Evolutionary conservation across 306 rosid species (phyloP), one percentile per base, ranked within the genome.

Genomic region (Amphicarpaea edgeworthii): DNA sequence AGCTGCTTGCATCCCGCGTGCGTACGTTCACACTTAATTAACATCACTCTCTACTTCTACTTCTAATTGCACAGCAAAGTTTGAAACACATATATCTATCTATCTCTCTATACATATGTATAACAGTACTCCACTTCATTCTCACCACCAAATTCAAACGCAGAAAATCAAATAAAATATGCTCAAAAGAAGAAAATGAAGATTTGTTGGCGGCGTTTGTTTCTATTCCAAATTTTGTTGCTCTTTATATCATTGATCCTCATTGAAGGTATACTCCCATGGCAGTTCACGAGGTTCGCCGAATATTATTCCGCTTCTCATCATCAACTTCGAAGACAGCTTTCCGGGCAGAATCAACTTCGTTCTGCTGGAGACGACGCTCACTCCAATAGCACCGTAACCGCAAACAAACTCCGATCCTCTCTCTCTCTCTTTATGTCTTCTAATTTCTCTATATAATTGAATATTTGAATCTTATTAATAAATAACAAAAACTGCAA

Each of bases 371-470:
- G 37, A 46, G 12, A 9, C 53, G 55, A 64, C 16, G 32, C 15
- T 71, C 74, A 53, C 67, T 55, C 78, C 42, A 79, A 72, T n/a
- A 12, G 20, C 53, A 76, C 28, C 11, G 68, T 37, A 45, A 38
- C 40, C 24, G 87, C 75, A 65, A 63, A 20, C 75, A 65, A 63
- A 20, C 38, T 45, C 26, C 51, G 12, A 40, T 40, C 41, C 24
- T 43, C 20, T 23, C 65, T 50, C 3, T 8, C 54, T 28, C 32
- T 28, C 4, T 28, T 9, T 10, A 8, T 40, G 45, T 2, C 3
- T 8, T 40, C 45, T 8, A 34, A 7, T 34, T 34, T 34, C 40
- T 34, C 40, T 34, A 34, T 34, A 34, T 34, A 34, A 3, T 0
- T 4, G 34, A 2, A n/a, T n/a, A n/a, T n/a, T 30, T 30, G 34